Percentiles rank a stretch among this genome's conserved stretches.
Conservation (phyloP, 202 grass and related monocot species). For the Zizania palustris region DNA sequence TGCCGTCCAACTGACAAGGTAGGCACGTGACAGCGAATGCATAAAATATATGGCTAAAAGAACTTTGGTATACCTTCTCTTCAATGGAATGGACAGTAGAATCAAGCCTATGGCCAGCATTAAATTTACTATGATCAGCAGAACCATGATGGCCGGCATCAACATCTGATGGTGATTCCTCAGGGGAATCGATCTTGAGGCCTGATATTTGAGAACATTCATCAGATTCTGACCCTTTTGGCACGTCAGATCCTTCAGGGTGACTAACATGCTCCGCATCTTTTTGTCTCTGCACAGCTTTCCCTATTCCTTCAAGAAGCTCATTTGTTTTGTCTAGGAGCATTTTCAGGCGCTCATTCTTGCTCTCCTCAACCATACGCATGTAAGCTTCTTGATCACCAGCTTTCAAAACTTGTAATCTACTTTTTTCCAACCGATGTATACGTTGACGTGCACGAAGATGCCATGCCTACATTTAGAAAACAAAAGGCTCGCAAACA, state of each 20-base stretch:
- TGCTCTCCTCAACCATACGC: constrained; percentile 99
- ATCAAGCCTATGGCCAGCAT: constrained; percentile 75
- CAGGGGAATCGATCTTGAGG: constrained; percentile 53
- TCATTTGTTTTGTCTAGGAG: constrained; percentile 97
- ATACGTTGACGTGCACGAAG: constrained; percentile 87
- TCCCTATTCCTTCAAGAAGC: constrained; percentile 90
- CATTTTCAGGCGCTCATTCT: constrained; percentile 98
- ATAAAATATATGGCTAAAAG: constrained; percentile 26
- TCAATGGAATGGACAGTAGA: constrained; percentile 94
- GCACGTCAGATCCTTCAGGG: constrained; percentile 44
- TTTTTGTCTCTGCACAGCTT: constrained; percentile 96
- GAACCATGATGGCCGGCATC: constrained; percentile 48
- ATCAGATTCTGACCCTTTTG: constrained; percentile 70
- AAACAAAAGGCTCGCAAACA: constrained; percentile 27
- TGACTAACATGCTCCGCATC: constrained; percentile 85
- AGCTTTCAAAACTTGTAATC: constrained; percentile 82
- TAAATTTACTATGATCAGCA: constrained; percentile 60
- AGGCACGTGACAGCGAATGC: background rate
- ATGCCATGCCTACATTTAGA: constrained; percentile 87
- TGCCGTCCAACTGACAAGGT: background rate
- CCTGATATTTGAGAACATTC: constrained; percentile 52
- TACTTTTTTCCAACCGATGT: constrained; percentile 72
- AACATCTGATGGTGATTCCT: constrained; percentile 58
- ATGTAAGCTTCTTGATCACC: constrained; percentile 98
- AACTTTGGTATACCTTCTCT: constrained; percentile 79